Percentiles rank a stretch among this genome's conserved stretches.
phyloP scores from a whole-genome alignment of 148 eudicot species.

The Rhododendron simsii region DNA sequence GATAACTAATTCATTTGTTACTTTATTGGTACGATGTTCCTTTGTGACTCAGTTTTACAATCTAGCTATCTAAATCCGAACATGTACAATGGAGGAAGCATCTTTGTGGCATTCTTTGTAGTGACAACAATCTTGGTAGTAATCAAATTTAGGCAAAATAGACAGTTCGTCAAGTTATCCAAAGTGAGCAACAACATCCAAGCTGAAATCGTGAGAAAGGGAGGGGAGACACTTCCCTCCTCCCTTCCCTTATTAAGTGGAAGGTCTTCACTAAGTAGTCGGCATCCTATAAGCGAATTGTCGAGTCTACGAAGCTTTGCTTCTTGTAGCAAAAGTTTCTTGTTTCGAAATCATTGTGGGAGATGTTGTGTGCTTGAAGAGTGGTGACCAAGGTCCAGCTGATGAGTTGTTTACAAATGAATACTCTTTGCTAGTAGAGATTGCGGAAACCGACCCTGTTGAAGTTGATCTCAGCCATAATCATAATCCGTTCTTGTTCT shows the following conservation, averaged over 20 bases:
- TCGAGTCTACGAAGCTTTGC: neutral
- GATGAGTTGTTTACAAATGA: slow-evolving; percentile 1
- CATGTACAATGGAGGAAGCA: slow-evolving; percentile 26
- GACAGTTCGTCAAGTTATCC: neutral
- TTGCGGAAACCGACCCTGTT: neutral
- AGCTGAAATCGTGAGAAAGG: neutral
- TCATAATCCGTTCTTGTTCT: slow-evolving; percentile 2
- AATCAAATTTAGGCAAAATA: neutral
- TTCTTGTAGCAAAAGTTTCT: neutral
- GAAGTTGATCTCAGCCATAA: neutral
- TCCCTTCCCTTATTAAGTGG: neutral
- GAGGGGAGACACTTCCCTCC: neutral
- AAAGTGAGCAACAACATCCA: neutral
- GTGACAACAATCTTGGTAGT: neutral
- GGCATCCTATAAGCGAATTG: neutral
- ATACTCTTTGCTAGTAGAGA: neutral
- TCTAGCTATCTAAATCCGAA: neutral
- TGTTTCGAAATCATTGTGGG: neutral
- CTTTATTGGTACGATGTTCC: no score
- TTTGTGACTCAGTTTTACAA: no score
- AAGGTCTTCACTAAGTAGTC: neutral
- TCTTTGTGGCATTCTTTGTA: neutral
- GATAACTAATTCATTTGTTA: no score
- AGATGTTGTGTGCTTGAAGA: slow-evolving; percentile 9
- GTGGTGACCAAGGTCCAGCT: neutral